A percentile compares a stretch with the other conserved stretches of the same genome.
Evolutionary conservation across 495 filamentous ascomycete species (phyloP).

Genomic region (Neurospora sp.): DNA sequence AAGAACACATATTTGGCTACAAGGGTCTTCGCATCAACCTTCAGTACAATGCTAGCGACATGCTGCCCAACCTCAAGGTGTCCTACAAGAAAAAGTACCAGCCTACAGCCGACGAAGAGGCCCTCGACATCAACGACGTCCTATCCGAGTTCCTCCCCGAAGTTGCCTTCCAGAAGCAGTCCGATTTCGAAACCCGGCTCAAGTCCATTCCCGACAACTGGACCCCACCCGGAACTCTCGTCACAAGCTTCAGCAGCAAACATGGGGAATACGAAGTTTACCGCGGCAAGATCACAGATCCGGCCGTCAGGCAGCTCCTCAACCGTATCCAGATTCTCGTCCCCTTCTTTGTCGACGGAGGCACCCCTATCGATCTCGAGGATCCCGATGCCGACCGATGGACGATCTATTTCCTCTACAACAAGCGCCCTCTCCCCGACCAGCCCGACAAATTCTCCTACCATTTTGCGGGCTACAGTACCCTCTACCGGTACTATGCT

Average conservation of each 20-base stretch:
- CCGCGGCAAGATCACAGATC: conserved; percentile 39
- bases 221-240: conserved; percentile 42
- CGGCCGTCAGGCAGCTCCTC: conserved; percentile 51
- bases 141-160: conserved; percentile 59
- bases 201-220: conserved; percentile 47
- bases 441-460: conserved; percentile 46
- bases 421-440: conserved; percentile 42
- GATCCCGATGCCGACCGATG: conserved; percentile 72
- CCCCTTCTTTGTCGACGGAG: conserved; percentile 89
- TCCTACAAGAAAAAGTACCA: conserved; percentile 65
- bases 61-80: conserved; percentile 65
- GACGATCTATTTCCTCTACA: conserved; percentile 79
- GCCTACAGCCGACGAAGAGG: conserved; percentile 55
- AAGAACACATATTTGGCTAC: conserved; percentile 87
- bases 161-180: conserved; percentile 51
- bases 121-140: conserved; percentile 54
- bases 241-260: conserved; percentile 26
- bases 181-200: conserved; percentile 50
- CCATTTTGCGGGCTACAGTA: conserved; percentile 74
- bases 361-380: conserved; percentile 57
- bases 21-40: conserved; percentile 65
- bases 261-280: conserved; percentile 41
- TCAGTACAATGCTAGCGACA: conserved; percentile 69
- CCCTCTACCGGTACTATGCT: conserved; percentile 74
- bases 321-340: conserved; percentile 73